Evolutionary conservation across 2,329 filamentous ascomycete genomes (phyloP), one percentile per base, ranked within the genome.

Genomic region (Ophiocordyceps robertsii): DNA sequence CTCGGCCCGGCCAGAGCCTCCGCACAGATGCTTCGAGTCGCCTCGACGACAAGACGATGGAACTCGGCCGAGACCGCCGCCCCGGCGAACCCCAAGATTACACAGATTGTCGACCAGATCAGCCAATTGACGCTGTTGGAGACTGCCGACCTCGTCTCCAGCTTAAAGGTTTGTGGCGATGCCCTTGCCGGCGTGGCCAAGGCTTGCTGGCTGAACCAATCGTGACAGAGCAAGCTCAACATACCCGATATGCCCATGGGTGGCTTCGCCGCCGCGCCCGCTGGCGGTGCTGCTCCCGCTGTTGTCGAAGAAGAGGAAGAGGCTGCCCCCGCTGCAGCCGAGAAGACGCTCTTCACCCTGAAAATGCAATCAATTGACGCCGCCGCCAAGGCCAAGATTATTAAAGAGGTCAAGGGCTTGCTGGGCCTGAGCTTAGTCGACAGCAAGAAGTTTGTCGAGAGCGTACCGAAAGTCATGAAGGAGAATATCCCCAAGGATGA

Each of bases 391-490:
- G 88, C 93, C 57, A 99, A 99, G 83, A 73, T 98, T 57, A 99
- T 98, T 76, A 99, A 99, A 78, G 92, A 99, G 73, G 77, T 99
- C 71, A 99, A 99, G 80, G 81, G 79, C 58, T 75, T 98, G 78
- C 72, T 99, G 47, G 92, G 92, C 37, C 69, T 98, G 60, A 93
- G 85, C 63, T 75, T 99, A 70, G 93, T 99, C 54, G 92, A 99
- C 68, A 94, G 86, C 70, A 99, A 99, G 83, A 99, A 99, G 74
- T 99, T 99, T 59, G 92, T 98, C 52, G 92, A 99, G 75, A 87
- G 85, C 60, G 89, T 85, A 53, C 92, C 92, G 50, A 99, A 99
- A 82, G 71, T 86, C 65, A 85, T 99, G 86, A 96, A 96, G 81
- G 92, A 99, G 70, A 89, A 84, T 41, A 88, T 98, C 53, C 84